Evolutionary conservation across 2,329 filamentous ascomycete species (phyloP).

Genomic region (Tolypocladium amazonense): DNA sequence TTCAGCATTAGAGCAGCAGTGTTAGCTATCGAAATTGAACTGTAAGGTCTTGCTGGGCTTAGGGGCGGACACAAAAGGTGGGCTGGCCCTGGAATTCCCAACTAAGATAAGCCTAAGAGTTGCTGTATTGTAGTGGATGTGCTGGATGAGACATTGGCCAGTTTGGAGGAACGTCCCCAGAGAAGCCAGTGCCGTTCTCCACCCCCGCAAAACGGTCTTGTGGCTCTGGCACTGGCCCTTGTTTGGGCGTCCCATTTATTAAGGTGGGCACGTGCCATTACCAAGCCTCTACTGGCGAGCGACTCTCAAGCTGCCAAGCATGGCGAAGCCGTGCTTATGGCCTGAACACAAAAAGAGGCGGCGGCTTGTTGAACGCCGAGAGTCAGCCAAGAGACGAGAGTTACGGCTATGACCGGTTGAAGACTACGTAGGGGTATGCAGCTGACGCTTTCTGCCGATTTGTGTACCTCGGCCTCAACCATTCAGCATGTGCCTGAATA

Average conservation of each 20-base stretch:
- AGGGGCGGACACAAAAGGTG: background rate
- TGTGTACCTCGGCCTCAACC: background rate
- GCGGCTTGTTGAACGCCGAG: background rate
- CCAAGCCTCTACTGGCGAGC: too few species aligned
- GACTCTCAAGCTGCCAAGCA: background rate
- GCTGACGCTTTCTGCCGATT: background rate
- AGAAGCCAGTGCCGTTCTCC: background rate
- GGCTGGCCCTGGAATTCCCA: too few species aligned
- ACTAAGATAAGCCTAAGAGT: background rate
- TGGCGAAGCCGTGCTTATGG: background rate
- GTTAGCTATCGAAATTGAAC: background rate
- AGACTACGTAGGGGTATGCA: background rate
- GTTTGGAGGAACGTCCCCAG: background rate
- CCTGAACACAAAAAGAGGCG: background rate
- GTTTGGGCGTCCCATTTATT: background rate
- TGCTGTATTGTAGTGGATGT: background rate
- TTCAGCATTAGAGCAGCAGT: too few species aligned
- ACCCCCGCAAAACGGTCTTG: background rate
- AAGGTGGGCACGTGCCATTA: background rate
- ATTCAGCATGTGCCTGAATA: background rate
- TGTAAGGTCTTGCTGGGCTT: background rate
- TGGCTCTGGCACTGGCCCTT: background rate
- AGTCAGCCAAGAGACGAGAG: background rate
- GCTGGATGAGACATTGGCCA: background rate
- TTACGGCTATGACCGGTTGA: background rate